Evolutionary conservation across 1,284 basidiomycete genomes (phyloP).

Genomic region (Paramarasmius palmivorus): DNA sequence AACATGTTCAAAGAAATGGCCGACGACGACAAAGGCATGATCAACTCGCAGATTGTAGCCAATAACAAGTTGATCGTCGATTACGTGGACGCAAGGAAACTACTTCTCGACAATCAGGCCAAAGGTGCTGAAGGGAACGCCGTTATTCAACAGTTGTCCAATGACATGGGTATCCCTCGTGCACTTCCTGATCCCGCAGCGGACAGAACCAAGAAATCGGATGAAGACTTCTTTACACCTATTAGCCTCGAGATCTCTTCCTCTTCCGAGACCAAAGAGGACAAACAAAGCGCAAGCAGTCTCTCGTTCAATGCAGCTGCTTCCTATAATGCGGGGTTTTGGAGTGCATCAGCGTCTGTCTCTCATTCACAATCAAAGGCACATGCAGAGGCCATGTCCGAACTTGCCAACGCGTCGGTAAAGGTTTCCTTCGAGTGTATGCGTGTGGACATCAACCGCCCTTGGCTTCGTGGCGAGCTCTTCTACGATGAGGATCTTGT

Average conservation of each 20-base stretch:
- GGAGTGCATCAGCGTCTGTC: neutral
- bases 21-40: neutral
- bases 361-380: too few species aligned
- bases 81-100: neutral
- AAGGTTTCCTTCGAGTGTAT: conserved; percentile 7
- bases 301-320: neutral
- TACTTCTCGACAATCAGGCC: neutral
- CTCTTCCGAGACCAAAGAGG: neutral
- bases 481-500: neutral
- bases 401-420: neutral
- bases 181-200: neutral
- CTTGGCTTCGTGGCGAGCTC: neutral
- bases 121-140: neutral
- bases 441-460: neutral
- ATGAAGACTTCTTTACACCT: neutral
- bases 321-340: neutral
- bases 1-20: neutral
- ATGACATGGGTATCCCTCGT: neutral
- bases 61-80: neutral
- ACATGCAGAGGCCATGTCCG: too few species aligned
- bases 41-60: too few species aligned
- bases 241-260: neutral
- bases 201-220: too few species aligned
- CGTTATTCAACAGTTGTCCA: neutral
- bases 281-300: neutral